These are phyloP conservation scores for Forsythia suspensa DNA, from an alignment of 257 asterid genomes.

Conservation along the genomic window DNA sequence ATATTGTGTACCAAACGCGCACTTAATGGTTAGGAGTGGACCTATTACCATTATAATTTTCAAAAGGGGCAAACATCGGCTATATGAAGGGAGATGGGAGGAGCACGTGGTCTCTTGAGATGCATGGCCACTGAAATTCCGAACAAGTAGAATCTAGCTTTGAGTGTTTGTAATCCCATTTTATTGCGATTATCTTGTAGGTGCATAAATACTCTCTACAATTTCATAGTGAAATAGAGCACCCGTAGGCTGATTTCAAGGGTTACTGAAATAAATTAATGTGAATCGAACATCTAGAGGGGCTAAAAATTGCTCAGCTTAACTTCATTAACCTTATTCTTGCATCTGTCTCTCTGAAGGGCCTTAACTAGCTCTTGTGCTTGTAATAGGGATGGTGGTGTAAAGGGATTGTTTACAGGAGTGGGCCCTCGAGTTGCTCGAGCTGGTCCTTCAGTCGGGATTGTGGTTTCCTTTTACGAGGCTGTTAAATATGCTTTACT, in stretches of 20 bases:
- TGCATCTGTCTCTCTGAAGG: not conserved
- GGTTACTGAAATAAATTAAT: too few species aligned
- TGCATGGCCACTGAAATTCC: not conserved
- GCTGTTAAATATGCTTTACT: conserved; percentile 58
- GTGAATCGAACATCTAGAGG: too few species aligned
- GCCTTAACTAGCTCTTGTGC: not conserved
- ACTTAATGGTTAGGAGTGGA: too few species aligned
- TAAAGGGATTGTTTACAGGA: conserved; percentile 65
- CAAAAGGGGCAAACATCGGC: not conserved
- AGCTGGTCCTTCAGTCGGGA: conserved; percentile 85
- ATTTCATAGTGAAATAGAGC: too few species aligned
- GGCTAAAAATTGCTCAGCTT: not conserved
- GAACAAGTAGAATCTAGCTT: not conserved
- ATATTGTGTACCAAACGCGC: not conserved
- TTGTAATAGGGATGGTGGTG: conserved; percentile 65
- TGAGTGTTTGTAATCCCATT: too few species aligned
- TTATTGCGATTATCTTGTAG: too few species aligned
- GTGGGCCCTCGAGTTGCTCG: conserved; percentile 69
- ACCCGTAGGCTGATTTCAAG: too few species aligned
- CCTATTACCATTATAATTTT: too few species aligned
- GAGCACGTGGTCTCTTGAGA: too few species aligned
- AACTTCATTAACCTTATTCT: not conserved
- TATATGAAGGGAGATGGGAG: not conserved
- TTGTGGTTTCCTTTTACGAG: conserved; percentile 78
- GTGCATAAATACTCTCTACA: too few species aligned